Percentiles rank a stretch among this genome's conserved stretches.
phyloP scores from a whole-genome alignment of 1,139 yeast genomes.

The Sugiyamaella sp. region DNA sequence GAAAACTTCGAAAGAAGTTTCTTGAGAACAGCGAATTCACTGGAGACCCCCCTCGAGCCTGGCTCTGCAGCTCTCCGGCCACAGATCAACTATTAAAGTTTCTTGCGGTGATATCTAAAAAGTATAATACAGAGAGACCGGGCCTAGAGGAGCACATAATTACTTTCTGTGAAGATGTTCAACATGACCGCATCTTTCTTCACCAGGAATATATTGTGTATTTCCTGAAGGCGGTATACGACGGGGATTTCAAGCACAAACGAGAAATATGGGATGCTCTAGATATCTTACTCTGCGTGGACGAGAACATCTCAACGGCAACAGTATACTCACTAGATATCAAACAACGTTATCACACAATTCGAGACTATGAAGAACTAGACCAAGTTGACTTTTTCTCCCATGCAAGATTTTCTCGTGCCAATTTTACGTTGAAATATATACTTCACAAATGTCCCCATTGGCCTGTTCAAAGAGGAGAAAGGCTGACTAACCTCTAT shows the following conservation, averaged over 20 bases:
- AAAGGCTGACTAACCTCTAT: constrained; percentile 4
- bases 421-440: constrained; percentile 4
- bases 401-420: background rate
- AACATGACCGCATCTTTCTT: constrained; percentile 1
- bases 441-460: constrained; percentile 15
- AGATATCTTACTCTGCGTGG: background rate
- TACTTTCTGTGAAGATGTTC: constrained; percentile 10
- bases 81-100: constrained; percentile 1
- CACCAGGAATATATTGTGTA: constrained; percentile 16
- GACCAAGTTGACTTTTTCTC: constrained; percentile 1
- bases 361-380: background rate
- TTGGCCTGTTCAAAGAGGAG: constrained; percentile 11
- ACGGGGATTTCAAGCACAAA: constrained; percentile 5
- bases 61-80: background rate
- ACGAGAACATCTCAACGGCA: background rate
- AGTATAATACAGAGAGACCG: constrained; percentile 2
- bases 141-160: constrained; percentile 1
- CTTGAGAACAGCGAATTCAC: background rate
- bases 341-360: background rate
- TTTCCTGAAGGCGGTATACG: constrained; percentile 6
- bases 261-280: constrained; percentile 11
- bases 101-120: constrained; percentile 3
- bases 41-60: background rate
- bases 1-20: constrained; percentile 1
- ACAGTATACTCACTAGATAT: background rate